phyloP scores from a whole-genome alignment of 768 basidiomycete genomes.

The Leccinum sublutescens region DNA sequence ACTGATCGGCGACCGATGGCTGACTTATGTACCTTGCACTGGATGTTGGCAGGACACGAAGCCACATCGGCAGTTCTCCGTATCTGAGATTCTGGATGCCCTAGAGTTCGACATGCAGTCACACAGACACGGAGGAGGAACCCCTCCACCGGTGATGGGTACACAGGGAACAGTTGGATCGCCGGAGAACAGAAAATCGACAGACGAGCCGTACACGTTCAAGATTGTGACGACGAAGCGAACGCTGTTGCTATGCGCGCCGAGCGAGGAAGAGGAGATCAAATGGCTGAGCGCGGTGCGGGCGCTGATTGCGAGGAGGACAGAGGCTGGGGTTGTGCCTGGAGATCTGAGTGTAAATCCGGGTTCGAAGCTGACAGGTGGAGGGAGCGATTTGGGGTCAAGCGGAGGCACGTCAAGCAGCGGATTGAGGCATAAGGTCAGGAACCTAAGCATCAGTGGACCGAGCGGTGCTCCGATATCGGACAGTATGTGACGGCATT shows the following conservation, averaged over 20 bases:
- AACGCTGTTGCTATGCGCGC: constrained; percentile 85
- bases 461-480: constrained; percentile 21
- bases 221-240: constrained; percentile 96
- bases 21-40: constrained; percentile 8
- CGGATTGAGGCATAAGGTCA: constrained; percentile 46
- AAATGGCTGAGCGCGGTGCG: constrained; percentile 96
- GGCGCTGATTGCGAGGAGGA: constrained; percentile 79
- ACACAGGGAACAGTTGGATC: constrained; percentile 37
- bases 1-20: constrained; percentile 10
- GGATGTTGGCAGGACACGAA: constrained; percentile 70
- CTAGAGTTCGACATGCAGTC: constrained; percentile 77
- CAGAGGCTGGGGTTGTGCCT: constrained; percentile 48
- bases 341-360: constrained; percentile 38
- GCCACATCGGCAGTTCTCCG: constrained; percentile 81
- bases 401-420: constrained; percentile 28
- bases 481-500: constrained; percentile 29
- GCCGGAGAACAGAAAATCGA: constrained; percentile 44
- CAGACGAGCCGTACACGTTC: constrained; percentile 66
- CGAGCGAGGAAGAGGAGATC: constrained; percentile 96
- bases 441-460: constrained; percentile 47
- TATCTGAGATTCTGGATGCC: constrained; percentile 86
- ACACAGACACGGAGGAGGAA: constrained; percentile 42
- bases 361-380: constrained; percentile 11
- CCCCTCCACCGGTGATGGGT: constrained; percentile 32
- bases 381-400: constrained; percentile 19